Percentiles rank a stretch among this genome's conserved stretches.
These are phyloP conservation scores for Calocybe gangraenosa DNA, from an alignment of 768 basidiomycete genomes.

Conservation along the genomic window DNA sequence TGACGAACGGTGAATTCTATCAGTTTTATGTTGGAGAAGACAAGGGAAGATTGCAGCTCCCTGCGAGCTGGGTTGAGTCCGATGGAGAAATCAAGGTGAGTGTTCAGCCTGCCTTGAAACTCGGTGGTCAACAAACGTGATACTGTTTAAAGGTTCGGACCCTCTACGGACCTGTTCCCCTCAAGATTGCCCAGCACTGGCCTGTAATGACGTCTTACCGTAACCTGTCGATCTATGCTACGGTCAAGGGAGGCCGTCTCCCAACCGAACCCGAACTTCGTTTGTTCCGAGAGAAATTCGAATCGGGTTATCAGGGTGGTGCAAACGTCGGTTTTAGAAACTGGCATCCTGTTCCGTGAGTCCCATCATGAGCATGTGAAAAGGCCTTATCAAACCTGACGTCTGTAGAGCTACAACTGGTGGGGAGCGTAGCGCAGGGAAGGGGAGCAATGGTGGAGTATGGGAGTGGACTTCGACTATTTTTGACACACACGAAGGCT, in stretches of 20 bases:
- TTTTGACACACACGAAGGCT: slow-evolving; percentile 72
- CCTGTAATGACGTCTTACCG: slow-evolving; percentile 79
- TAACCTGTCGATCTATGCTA: slow-evolving; percentile 76
- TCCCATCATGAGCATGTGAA: slow-evolving; percentile 10
- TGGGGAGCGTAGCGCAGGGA: slow-evolving; percentile 40
- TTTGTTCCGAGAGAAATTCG: slow-evolving; percentile 71
- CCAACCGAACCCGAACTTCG: slow-evolving; percentile 89
- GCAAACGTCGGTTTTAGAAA: slow-evolving; percentile 85
- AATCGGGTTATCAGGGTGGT: slow-evolving; percentile 70
- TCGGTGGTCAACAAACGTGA: not conserved
- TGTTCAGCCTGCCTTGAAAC: not conserved
- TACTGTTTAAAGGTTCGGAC: slow-evolving; percentile 60
- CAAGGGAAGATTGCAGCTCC: slow-evolving; percentile 45
- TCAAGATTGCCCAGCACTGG: slow-evolving; percentile 80
- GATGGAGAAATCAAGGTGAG: slow-evolving; percentile 42
- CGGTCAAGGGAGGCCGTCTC: slow-evolving; percentile 85
- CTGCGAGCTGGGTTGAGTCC: slow-evolving; percentile 70
- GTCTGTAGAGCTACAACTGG: slow-evolving; percentile 63
- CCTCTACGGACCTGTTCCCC: slow-evolving; percentile 77
- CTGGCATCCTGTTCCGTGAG: slow-evolving; percentile 92
- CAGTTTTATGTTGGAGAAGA: slow-evolving; percentile 49
- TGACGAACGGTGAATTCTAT: slow-evolving; percentile 87
- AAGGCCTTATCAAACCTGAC: not conserved
- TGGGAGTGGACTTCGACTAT: slow-evolving; percentile 97
- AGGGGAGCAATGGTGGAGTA: slow-evolving; percentile 88